Evolutionary conservation across 768 basidiomycete species (phyloP), one percentile per base, ranked within the genome.

Genomic region (Ramaria rubella): DNA sequence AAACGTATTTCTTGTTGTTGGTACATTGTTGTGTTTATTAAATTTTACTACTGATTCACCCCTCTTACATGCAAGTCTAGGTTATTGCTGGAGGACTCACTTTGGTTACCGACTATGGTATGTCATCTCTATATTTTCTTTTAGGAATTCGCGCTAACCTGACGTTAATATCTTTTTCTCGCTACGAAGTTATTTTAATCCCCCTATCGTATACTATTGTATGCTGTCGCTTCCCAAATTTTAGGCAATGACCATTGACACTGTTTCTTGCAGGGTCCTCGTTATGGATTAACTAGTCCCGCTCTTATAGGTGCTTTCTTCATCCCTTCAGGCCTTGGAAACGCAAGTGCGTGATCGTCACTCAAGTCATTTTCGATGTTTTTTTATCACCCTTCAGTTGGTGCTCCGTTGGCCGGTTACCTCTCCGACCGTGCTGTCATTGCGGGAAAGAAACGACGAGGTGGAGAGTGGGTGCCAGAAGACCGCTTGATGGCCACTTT

Each of bases 131-230:
- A n/a, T n/a, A n/a, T n/a, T 56, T 11, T 49, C 21, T 23, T 34
- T 33, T 30, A 46, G 24, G 5, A 21, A n/a, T 11, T 26, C 19
- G 6, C 44, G 17, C 33, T 21, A 21, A 24, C 43, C 21, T 30
- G 24, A 45, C n/a, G 27, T 21, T 30, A 24, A 46, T 5, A 15
- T 24, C 43, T 34, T 46, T 30, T 5, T 56, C 9, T 19, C 55
- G 12, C 23, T 52, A 24, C n/a, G 1, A 36, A 65, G 76, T 61
- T 9, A 63, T 87, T 2, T 64, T 86, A 49, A 65, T 84, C 12
- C 86, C 87, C 0, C 68, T 89, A 5, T 75, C 84, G 0, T 85
- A 81, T 59, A 87, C 85, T 0, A 73, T 88, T 27, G 86, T 87
- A 59, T 60, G 81, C 68, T 15, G 8, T 23, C 7, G 17, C 33